These are phyloP conservation scores for Aspergillus wentii DNA, from an alignment of 495 filamentous ascomycete genomes.

Conservation along the genomic window DNA sequence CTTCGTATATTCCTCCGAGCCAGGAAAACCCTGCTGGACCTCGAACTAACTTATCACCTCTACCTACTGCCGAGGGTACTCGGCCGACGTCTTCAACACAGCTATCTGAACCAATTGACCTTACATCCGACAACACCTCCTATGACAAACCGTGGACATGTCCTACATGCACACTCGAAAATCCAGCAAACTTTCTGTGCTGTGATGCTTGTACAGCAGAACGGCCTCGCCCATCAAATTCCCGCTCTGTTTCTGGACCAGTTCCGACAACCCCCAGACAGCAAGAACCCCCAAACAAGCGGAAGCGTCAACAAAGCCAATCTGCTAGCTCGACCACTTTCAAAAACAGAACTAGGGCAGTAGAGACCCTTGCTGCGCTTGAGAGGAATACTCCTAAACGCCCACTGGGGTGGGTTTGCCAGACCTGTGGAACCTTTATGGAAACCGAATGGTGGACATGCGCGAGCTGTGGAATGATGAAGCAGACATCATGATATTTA, in stretches of 20 bases:
- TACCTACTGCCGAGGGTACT: conserved; percentile 13
- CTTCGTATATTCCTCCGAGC: conserved; percentile 60
- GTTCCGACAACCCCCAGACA: conserved; percentile 4
- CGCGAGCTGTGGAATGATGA: conserved; percentile 62
- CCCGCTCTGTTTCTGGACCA: conserved; percentile 11
- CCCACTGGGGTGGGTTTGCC: conserved; percentile 65
- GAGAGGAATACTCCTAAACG: conserved; percentile 36
- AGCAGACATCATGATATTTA: conserved; percentile 45
- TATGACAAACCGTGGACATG: conserved; percentile 64
- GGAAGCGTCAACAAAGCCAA: conserved; percentile 18
- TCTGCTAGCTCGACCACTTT: conserved; percentile 17
- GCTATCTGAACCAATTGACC: conserved; percentile 6
- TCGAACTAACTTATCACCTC: conserved; percentile 21
- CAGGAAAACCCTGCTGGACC: conserved; percentile 56
- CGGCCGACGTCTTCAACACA: conserved; percentile 10
- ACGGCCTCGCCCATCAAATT: conserved; percentile 41
- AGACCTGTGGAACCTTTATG: conserved; percentile 59
- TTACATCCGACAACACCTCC: conserved; percentile 20
- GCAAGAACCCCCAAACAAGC: conserved; percentile 11
- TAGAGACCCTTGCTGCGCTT: conserved; percentile 31
- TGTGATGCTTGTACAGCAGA: conserved; percentile 78
- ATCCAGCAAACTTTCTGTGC: conserved; percentile 60
- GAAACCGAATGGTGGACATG: conserved; percentile 79
- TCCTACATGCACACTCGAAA: conserved; percentile 75
- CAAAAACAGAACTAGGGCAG: conserved; percentile 30